These are phyloP conservation scores for Paraphaeosphaeria minitans DNA, from an alignment of 2,329 filamentous ascomycete genomes.

Conservation along the genomic window DNA sequence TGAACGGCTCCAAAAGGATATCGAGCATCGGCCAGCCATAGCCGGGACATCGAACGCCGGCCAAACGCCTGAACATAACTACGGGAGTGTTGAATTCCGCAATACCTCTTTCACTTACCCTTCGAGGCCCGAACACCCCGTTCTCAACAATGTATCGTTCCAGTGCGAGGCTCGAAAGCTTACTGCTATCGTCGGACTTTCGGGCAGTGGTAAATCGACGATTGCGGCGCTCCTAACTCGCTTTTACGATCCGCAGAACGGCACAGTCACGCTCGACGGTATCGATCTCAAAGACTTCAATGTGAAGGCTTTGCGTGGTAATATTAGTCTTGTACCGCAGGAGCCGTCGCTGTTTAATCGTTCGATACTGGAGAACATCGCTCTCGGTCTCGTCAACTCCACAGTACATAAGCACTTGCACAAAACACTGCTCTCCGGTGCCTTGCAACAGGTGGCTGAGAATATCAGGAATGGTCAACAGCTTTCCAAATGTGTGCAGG, in stretches of 20 bases:
- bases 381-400: constrained; percentile 55
- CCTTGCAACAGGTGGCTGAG: constrained; percentile 58
- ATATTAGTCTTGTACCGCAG: constrained; percentile 55
- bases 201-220: constrained; percentile 51
- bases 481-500: constrained; percentile 51
- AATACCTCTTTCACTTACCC: constrained; percentile 51
- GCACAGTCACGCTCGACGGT: constrained; percentile 67
- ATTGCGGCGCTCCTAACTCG: constrained; percentile 46
- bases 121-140: constrained; percentile 46
- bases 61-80: constrained; percentile 24
- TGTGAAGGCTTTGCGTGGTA: constrained; percentile 42
- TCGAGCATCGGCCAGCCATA: constrained; percentile 54
- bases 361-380: constrained; percentile 61
- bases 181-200: constrained; percentile 52
- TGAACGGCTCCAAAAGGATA: constrained; percentile 62
- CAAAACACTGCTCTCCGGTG: constrained; percentile 54
- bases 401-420: constrained; percentile 49
- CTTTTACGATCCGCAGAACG: constrained; percentile 49
- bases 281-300: constrained; percentile 46
- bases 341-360: constrained; percentile 58
- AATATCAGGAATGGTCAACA: constrained; percentile 59
- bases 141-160: constrained; percentile 47
- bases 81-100: constrained; percentile 56
- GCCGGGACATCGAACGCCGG: constrained; percentile 43
- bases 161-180: constrained; percentile 45